phyloP scores from a whole-genome alignment of 345 rosid genomes.

The Gossypium rotundifolium region DNA sequence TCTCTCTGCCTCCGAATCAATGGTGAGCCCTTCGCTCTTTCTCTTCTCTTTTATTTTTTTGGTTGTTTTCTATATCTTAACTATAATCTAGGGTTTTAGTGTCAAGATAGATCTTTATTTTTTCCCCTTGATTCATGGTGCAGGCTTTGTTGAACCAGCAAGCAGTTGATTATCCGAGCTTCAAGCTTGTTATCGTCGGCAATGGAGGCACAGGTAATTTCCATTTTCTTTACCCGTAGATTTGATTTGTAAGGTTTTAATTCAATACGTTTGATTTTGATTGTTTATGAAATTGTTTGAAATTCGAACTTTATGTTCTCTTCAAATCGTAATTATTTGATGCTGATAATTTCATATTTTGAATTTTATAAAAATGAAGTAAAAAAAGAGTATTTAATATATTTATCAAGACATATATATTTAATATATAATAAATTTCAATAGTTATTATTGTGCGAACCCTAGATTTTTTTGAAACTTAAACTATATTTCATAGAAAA shows the following conservation, averaged over 20 bases:
- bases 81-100: background rate
- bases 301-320: background rate
- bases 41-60: background rate
- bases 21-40: conserved; percentile 10
- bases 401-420: no score
- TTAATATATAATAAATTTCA: no score
- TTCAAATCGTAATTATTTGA: background rate
- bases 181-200: conserved; percentile 94
- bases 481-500: no score
- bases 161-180: conserved; percentile 65
- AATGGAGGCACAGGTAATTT: conserved; percentile 83
- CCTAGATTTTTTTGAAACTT: no score
- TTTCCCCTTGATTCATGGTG: background rate
- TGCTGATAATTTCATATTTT: background rate
- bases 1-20: background rate
- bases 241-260: background rate
- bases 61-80: background rate
- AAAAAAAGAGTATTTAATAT: background rate
- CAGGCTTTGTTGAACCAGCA: conserved; percentile 75
- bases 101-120: background rate
- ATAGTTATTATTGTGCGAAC: no score
- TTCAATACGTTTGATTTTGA: background rate
- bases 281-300: background rate
- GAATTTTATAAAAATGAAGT: background rate
- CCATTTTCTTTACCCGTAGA: background rate